Base-by-base conservation (phyloP, 1,284 basidiomycete genomes). In the Marasmius oreades region DNA sequence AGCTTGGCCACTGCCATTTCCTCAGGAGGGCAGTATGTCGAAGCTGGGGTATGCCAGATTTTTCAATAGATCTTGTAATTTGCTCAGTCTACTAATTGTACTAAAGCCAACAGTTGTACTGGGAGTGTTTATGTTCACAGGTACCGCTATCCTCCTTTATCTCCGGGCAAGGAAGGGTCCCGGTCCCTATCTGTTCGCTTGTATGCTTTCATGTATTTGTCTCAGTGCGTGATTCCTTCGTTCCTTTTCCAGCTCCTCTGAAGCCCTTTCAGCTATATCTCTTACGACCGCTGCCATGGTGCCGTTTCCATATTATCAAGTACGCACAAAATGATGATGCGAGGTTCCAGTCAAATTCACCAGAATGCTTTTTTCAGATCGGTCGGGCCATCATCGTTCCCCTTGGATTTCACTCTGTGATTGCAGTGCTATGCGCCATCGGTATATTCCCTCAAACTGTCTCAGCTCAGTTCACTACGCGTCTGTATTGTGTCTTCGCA, bases 391-490 rank as follows among this genome's bases (percentile, higher is more conserved):
- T 91, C 36, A 63, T 86, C 16, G 51, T 91, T 1, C 90, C 90
- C 0, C 65, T 92, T 5, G 68, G 73, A 0, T 71, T 90, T 58
- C 86, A 90, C 63, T 78, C 81, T 3, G 85, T 76, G 0, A 63
- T 92, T 31, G 71, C 82, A 11, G 70, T 92, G 48, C 48, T 80
- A 5, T 66, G 73, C 12, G 82, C 85, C 5, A 67, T 82, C 5
- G 37, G 81, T 48, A 71, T 92, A 51, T 91, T 90, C 66, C 90
- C 90, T 0, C 76, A 77, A 6, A 84, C 86, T 0, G 76, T 88
- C 51, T 87, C 88, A 4, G 73, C 85, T 0, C 74, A 80, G 53
- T 91, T 87, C 63, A 81, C 82, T 2, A 73, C 69, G 23, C 73
- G 79, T 4, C 71, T 91, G 1, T 73, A 77, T 46, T 72, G 63